Conservation (phyloP, 192 early-diverging fungal species). For the Backusella tarrabulga region DNA sequence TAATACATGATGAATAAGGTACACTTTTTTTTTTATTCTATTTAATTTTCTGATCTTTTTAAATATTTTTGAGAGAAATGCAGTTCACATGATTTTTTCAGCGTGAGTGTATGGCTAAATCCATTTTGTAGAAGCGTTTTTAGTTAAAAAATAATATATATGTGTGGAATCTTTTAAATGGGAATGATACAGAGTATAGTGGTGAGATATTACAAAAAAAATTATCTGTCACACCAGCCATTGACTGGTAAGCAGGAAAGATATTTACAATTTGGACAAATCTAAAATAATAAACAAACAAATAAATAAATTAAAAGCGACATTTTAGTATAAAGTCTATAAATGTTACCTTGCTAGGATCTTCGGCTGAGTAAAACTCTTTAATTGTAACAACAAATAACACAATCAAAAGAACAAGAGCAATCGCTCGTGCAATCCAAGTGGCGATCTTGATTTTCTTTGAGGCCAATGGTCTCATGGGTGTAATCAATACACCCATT, state of each 20-base stretch:
- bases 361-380: slow-evolving; percentile 48
- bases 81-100: background rate
- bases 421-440: slow-evolving; percentile 34
- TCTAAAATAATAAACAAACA: slow-evolving; percentile 18
- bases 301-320: background rate
- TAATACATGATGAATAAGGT: background rate
- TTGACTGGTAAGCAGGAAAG: slow-evolving; percentile 49
- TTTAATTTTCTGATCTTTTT: background rate
- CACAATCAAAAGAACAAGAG: slow-evolving; percentile 41
- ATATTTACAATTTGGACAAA: slow-evolving; percentile 64
- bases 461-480: slow-evolving; percentile 17
- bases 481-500: slow-evolving; percentile 15
- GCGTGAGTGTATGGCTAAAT: too few relatives aligned
- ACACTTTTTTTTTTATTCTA: background rate
- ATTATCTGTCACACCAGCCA: slow-evolving; percentile 50
- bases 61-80: background rate
- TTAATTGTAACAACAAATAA: slow-evolving; percentile 46
- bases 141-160: background rate
- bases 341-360: slow-evolving; percentile 28
- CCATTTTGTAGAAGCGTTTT: background rate
- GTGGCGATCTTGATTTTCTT: slow-evolving; percentile 30
- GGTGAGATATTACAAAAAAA: background rate
- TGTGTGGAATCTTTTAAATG: background rate
- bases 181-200: background rate
- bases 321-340: background rate